Conservation (phyloP, 1,284 basidiomycete genomes). For the Anthracocystis walkeri region DNA sequence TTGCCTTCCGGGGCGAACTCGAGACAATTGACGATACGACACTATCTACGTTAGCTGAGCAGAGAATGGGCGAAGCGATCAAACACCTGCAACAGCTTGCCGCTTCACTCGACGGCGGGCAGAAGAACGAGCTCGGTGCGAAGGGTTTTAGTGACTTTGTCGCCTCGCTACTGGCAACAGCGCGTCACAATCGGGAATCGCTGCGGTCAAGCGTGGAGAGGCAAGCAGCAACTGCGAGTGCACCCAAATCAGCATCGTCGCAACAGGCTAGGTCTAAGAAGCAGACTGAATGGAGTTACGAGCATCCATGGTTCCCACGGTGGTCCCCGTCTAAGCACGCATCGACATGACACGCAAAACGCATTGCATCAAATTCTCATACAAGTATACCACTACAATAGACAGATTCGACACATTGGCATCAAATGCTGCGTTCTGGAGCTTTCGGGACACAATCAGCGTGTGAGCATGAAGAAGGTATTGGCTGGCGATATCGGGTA, state of each 20-base stretch:
- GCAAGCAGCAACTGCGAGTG: background rate
- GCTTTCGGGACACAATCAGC: background rate
- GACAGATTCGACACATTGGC: background rate
- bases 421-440: background rate
- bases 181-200: constrained; percentile 18
- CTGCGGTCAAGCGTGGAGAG: background rate
- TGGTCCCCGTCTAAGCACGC: constrained; percentile 5
- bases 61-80: constrained; percentile 19
- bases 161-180: constrained; percentile 21
- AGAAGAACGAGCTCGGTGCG: constrained; percentile 12
- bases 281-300: constrained; percentile 9
- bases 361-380: background rate
- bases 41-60: background rate
- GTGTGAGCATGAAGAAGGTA: background rate
- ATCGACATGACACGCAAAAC: background rate
- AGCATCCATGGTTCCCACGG: constrained; percentile 42
- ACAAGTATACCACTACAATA: constrained; percentile 9
- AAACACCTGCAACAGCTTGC: constrained; percentile 13
- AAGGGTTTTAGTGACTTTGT: constrained; percentile 9
- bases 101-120: constrained; percentile 4
- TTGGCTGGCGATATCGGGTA: background rate
- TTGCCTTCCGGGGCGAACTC: constrained; percentile 9
- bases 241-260: background rate
- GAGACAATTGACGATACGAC: background rate
- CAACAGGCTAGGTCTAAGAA: background rate